These are phyloP conservation scores for Rhizopogon sp. DNA, from an alignment of 768 basidiomycete species.

Conservation along the genomic window DNA sequence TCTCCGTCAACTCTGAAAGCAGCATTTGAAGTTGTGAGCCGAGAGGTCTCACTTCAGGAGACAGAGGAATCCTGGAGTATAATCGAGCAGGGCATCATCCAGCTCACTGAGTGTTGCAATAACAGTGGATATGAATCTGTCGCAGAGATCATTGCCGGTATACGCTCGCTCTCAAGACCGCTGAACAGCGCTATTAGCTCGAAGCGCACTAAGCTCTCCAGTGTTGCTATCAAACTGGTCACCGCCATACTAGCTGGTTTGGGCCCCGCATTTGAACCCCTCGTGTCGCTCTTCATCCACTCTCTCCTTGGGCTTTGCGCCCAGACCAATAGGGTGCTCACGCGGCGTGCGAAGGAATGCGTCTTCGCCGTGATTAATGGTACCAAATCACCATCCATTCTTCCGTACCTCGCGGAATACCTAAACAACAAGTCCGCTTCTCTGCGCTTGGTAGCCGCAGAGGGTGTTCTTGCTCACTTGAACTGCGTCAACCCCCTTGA, in stretches of 20 bases:
- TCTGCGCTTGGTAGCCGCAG: slow-evolving; percentile 57
- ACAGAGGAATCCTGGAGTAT: slow-evolving; percentile 79
- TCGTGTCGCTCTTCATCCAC: slow-evolving; percentile 63
- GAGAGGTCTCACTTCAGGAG: slow-evolving; percentile 45
- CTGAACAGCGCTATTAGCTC: slow-evolving; percentile 60
- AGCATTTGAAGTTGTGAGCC: slow-evolving; percentile 39
- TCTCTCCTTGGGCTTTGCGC: slow-evolving; percentile 63
- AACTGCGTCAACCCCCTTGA: slow-evolving; percentile 79
- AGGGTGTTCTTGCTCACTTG: slow-evolving; percentile 59
- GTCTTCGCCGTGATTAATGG: slow-evolving; percentile 57
- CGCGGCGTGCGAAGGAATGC: slow-evolving; percentile 57
- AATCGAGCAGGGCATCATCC: slow-evolving; percentile 47
- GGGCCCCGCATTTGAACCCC: slow-evolving; percentile 57
- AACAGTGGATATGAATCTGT: slow-evolving; percentile 51
- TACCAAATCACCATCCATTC: slow-evolving; percentile 60
- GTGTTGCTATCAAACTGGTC: slow-evolving; percentile 59
- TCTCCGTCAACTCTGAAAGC: slow-evolving; percentile 26
- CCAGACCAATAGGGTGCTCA: slow-evolving; percentile 75
- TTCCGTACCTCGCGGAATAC: slow-evolving; percentile 54
- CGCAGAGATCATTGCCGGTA: slow-evolving; percentile 41
- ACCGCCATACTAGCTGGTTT: slow-evolving; percentile 47
- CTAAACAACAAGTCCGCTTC: slow-evolving; percentile 66
- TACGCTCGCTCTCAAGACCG: slow-evolving; percentile 49
- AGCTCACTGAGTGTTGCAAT: slow-evolving; percentile 44
- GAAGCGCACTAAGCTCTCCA: slow-evolving; percentile 70